Conservation (phyloP, 306 rosid species). For the Arachis stenosperma region DNA sequence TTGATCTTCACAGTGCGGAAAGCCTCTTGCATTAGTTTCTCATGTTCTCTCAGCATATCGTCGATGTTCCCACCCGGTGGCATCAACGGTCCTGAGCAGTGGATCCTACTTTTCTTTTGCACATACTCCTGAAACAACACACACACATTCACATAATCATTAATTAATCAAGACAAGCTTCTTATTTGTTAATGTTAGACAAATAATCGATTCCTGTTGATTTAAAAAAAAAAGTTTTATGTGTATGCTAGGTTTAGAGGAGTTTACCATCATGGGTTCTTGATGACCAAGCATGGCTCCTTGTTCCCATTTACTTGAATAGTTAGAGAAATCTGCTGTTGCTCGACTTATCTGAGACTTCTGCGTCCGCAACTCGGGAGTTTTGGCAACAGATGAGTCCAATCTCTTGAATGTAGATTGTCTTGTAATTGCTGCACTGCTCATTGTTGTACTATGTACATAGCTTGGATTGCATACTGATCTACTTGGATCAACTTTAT, state of each 20-base stretch:
- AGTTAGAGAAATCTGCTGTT: constrained; percentile 41
- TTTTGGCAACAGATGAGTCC: constrained; percentile 37
- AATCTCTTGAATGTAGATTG: constrained; percentile 40
- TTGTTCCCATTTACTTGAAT: constrained; percentile 48
- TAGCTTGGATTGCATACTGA: constrained; percentile 39
- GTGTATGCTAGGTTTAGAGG: no score
- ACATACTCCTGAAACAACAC: constrained; percentile 53
- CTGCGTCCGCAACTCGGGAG: constrained; percentile 50
- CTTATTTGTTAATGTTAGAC: no score
- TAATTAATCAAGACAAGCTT: constrained; percentile 8
- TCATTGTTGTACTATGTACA: constrained; percentile 49
- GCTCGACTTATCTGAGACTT: constrained; percentile 53
- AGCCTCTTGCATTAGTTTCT: constrained; percentile 87
- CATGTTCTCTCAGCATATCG: constrained; percentile 91
- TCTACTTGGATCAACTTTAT: constrained; percentile 42
- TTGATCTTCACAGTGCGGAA: constrained; percentile 78
- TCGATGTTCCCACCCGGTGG: constrained; percentile 76
- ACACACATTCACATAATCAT: no score
- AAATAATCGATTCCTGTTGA: no score
- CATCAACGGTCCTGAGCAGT: constrained; percentile 89
- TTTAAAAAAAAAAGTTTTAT: no score
- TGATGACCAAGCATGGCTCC: constrained; percentile 21
- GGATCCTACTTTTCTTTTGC: constrained; percentile 77
- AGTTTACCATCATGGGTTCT: constrained; percentile 52
- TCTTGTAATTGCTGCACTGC: constrained; percentile 28